Evolutionary conservation across 1,284 basidiomycete species (phyloP).

Genomic region (Cryptococcus hybrid): DNA sequence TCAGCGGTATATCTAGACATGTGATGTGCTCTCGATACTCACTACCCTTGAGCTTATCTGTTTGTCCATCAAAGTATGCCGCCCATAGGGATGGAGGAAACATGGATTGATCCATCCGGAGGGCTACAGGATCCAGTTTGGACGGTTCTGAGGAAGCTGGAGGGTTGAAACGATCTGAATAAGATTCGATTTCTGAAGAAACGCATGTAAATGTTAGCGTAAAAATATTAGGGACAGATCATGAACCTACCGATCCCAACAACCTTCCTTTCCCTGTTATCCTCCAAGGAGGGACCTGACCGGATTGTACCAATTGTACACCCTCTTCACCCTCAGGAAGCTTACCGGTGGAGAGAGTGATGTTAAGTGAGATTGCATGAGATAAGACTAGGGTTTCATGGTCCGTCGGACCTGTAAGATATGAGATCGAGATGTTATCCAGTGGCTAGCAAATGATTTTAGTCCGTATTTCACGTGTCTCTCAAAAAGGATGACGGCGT

Average conservation of each 20-base stretch:
- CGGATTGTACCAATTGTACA: background rate
- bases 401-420: constrained; percentile 23
- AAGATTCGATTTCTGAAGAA: constrained; percentile 46
- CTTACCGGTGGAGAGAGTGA: constrained; percentile 20
- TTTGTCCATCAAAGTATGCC: constrained; percentile 41
- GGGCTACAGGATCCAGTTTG: constrained; percentile 22
- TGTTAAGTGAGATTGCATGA: constrained; percentile 22
- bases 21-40: background rate
- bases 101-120: constrained; percentile 35
- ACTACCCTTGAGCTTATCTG: constrained; percentile 6
- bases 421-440: constrained; percentile 21
- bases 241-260: constrained; percentile 40
- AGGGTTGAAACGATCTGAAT: constrained; percentile 37
- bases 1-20: background rate
- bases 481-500: constrained; percentile 6
- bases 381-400: constrained; percentile 22
- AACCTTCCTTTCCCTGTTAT: constrained; percentile 37
- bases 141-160: constrained; percentile 10
- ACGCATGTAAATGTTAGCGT: background rate
- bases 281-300: constrained; percentile 32
- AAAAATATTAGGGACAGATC: background rate
- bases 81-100: constrained; percentile 47
- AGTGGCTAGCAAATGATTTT: constrained; percentile 21
- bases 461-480: background rate
- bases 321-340: background rate